Evolutionary conservation across 306 rosid species (phyloP), one percentile per base, ranked within the genome.

Genomic region (Cucurbita argyrosperma): DNA sequence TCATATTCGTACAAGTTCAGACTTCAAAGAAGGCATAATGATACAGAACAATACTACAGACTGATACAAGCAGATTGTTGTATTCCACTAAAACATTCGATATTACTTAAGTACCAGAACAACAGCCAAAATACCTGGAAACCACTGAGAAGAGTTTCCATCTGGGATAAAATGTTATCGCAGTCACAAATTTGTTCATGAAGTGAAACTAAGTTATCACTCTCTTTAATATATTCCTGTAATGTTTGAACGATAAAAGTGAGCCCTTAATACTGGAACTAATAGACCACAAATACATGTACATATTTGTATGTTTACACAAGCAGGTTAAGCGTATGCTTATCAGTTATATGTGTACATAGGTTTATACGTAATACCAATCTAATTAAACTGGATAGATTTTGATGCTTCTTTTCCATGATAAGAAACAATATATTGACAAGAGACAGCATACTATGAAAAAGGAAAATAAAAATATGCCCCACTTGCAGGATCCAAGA

Each of bases 101-200:
- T 68, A 23, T 49, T 46, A 47, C 43, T 67, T 26, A n/a, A 26
- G 74, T 50, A 9, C 14, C 9, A 68, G 39, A 47, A 12, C 45
- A 70, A 37, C 46, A 9, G 59, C 59, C 7, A 37, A 30, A 78
- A 65, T 71, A 90, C 98, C 92, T 94, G 97, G 90, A 94, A 94
- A 78, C 99, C 99, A 82, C 96, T 78, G 42, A 94, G 88, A 78
- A 94, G 92, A 69, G 95, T 89, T 88, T 90, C 99, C 97, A 94
- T 94, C 82, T 90, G 97, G 70, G 96, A 90, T 88, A 94, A 89
- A 79, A 94, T 91, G 83, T 87, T 84, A 76, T 94, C 99, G 58
- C 99, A 94, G 76, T 94, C 99, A 76, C 83, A 92, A 85, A 94
- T 94, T 83, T 94, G 97, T 81, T 94, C 96, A 67, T 91, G 99